These are phyloP conservation scores for Ceratocystis eucalypticola DNA, from an alignment of 2,329 filamentous ascomycete genomes.

Conservation along the genomic window DNA sequence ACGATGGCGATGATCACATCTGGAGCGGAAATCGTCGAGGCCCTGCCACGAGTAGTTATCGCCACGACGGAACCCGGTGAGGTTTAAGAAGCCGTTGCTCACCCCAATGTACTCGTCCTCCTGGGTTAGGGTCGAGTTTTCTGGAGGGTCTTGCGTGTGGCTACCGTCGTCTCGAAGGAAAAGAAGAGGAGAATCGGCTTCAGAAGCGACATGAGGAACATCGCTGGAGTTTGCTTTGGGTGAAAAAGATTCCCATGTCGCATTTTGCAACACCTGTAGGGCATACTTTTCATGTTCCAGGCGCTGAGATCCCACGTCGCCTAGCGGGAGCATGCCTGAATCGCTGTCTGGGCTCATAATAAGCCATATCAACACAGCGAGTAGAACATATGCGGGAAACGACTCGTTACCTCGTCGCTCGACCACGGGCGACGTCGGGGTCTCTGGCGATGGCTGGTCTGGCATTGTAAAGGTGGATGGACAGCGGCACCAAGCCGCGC, in stretches of 20 bases:
- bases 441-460: background rate
- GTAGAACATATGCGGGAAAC: constrained; percentile 12
- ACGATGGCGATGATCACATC: constrained; percentile 36
- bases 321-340: constrained; percentile 25
- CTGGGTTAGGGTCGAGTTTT: constrained; percentile 9
- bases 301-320: constrained; percentile 27
- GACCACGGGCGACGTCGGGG: background rate
- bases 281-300: constrained; percentile 40
- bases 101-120: constrained; percentile 16
- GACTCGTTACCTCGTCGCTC: constrained; percentile 10
- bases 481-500: constrained; percentile 7
- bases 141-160: background rate
- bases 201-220: background rate
- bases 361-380: constrained; percentile 17
- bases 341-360: constrained; percentile 16
- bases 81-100: constrained; percentile 42
- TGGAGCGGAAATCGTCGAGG: constrained; percentile 42
- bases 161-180: constrained; percentile 16
- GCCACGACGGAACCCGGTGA: constrained; percentile 62
- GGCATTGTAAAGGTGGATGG: constrained; percentile 3
- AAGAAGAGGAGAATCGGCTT: constrained; percentile 21
- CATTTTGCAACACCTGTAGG: constrained; percentile 40
- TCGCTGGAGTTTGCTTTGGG: constrained; percentile 26
- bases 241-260: constrained; percentile 47
- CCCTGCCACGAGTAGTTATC: constrained; percentile 71